Evolutionary conservation across 306 rosid genomes (phyloP).

Genomic region (Ormosia semicastrata): DNA sequence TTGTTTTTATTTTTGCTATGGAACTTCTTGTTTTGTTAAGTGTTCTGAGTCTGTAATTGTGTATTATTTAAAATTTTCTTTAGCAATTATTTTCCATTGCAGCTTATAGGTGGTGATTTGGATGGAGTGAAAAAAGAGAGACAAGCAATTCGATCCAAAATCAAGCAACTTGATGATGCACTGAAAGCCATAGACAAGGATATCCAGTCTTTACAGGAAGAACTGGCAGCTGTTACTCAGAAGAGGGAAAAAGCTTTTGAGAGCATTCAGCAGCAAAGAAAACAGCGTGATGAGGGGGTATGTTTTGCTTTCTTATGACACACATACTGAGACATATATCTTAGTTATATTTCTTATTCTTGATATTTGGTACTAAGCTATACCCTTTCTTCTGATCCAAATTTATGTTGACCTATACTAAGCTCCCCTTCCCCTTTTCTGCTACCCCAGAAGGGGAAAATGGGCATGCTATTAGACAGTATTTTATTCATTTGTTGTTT

Average conservation of each 20-base stretch:
- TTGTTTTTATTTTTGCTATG: constrained; percentile 3
- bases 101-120: constrained; percentile 75
- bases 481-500: neutral
- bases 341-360: neutral
- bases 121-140: constrained; percentile 81
- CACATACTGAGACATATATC: neutral
- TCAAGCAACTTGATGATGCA: constrained; percentile 76
- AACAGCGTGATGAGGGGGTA: constrained; percentile 77
- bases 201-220: constrained; percentile 59
- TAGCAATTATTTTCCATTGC: constrained; percentile 25
- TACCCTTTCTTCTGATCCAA: neutral
- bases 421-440: neutral
- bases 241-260: constrained; percentile 72
- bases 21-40: neutral
- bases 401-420: neutral
- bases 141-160: constrained; percentile 64
- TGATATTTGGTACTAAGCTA: neutral
- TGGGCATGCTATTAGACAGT: neutral
- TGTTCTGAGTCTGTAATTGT: neutral
- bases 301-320: constrained; percentile 13
- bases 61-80: neutral
- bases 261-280: constrained; percentile 59
- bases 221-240: constrained; percentile 51
- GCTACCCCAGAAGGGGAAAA: neutral
- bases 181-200: constrained; percentile 57